Evolutionary conservation across 2,329 filamentous ascomycete genomes (phyloP).

Genomic region (Orbilia quercus): DNA sequence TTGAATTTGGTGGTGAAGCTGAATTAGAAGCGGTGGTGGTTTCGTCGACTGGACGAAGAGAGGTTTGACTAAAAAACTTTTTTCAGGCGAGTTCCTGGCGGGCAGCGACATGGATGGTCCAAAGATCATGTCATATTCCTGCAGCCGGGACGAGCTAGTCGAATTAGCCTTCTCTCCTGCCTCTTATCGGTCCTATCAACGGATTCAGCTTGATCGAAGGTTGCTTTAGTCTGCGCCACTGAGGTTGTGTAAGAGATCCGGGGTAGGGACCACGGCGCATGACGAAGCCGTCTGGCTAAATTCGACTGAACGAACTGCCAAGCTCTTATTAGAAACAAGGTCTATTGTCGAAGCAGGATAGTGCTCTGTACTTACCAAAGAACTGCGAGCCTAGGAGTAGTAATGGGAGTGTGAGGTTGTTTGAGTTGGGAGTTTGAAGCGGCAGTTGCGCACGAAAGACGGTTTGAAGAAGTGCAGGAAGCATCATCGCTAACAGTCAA

Average conservation of each 20-base stretch:
- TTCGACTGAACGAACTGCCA: too few species aligned
- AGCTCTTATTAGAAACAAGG: too few species aligned
- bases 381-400: too few species aligned
- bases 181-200: too few species aligned
- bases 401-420: too few species aligned
- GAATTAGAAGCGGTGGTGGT: neutral
- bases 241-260: neutral
- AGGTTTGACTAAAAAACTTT: neutral
- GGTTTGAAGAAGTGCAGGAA: too few species aligned
- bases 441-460: neutral
- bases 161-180: too few species aligned
- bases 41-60: neutral
- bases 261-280: neutral
- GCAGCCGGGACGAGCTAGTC: too few species aligned
- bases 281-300: constrained; percentile 5
- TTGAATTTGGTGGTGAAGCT: neutral
- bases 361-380: too few species aligned
- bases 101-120: constrained; percentile 2
- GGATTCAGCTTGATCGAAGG: too few species aligned
- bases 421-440: neutral
- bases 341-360: too few species aligned
- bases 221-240: neutral
- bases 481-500: neutral
- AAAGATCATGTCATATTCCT: neutral
- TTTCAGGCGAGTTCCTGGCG: neutral